phyloP scores from a whole-genome alignment of 371 early-diverging fungal species.

The Mortierella sp. region DNA sequence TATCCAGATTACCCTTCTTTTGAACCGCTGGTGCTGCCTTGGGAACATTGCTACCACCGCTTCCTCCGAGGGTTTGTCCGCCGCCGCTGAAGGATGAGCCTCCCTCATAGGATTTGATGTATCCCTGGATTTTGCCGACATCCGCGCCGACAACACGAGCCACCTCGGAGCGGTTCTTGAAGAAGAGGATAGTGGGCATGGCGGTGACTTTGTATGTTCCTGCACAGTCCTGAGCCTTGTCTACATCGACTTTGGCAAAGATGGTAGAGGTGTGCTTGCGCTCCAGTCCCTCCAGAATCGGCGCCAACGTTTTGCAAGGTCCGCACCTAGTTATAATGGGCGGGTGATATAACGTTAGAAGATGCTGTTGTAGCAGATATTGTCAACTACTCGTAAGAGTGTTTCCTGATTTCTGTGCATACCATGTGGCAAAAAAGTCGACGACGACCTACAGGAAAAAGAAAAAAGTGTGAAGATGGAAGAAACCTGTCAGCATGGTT shows the following conservation, averaged over 20 bases:
- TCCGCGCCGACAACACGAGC: slow-evolving; percentile 54
- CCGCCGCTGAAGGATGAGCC: slow-evolving; percentile 43
- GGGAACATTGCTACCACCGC: neutral
- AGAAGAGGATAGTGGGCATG: slow-evolving; percentile 58
- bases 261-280: slow-evolving; percentile 43
- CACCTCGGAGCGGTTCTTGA: slow-evolving; percentile 51
- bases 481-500: neutral
- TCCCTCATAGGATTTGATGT: slow-evolving; percentile 45
- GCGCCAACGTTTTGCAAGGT: slow-evolving; percentile 61
- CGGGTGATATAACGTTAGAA: neutral
- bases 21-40: slow-evolving; percentile 9
- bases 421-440: slow-evolving; percentile 61
- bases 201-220: slow-evolving; percentile 35
- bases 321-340: slow-evolving; percentile 41
- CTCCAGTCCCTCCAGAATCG: slow-evolving; percentile 53
- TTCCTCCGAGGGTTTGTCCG: slow-evolving; percentile 50
- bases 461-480: neutral
- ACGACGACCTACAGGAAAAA: slow-evolving; percentile 46
- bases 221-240: slow-evolving; percentile 51
- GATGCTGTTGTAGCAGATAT: neutral
- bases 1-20: slow-evolving; percentile 16
- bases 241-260: slow-evolving; percentile 61
- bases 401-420: neutral
- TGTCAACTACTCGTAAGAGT: no score
- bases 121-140: slow-evolving; percentile 40